Conservation (phyloP, 768 basidiomycete species). For the Boletales sp. region DNA sequence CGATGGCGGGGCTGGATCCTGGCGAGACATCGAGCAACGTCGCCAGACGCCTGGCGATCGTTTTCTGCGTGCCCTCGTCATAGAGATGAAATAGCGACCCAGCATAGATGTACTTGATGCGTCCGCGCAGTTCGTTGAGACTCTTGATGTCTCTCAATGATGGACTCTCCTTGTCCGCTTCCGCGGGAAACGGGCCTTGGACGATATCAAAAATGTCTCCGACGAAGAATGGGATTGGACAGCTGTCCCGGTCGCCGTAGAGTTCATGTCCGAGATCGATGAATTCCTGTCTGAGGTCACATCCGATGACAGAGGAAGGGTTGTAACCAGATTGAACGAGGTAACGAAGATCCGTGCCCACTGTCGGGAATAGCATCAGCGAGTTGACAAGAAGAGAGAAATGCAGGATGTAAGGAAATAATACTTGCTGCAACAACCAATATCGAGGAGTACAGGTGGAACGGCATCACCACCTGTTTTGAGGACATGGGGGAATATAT, state of each 20-base stretch:
- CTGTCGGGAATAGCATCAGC: background rate
- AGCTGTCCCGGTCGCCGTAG: background rate
- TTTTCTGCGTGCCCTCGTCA: constrained; percentile 31
- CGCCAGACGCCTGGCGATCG: constrained; percentile 26
- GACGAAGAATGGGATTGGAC: constrained; percentile 28
- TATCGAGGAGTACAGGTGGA: background rate
- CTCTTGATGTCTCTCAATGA: constrained; percentile 5
- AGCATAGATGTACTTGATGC: constrained; percentile 25
- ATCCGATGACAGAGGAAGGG: no score
- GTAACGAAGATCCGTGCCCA: no score
- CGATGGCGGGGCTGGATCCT: constrained; percentile 22
- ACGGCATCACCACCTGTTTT: background rate
- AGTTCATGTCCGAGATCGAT: background rate
- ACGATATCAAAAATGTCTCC: constrained; percentile 27
- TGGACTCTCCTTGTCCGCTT: background rate
- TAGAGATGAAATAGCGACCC: constrained; percentile 37
- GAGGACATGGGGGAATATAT: background rate
- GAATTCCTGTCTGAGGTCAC: background rate
- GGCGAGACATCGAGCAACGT: constrained; percentile 19
- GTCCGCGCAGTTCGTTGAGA: constrained; percentile 22
- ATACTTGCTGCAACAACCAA: background rate
- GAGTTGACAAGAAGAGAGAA: no score
- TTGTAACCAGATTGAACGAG: no score
- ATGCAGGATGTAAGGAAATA: no score
- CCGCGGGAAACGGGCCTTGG: constrained; percentile 1